These are phyloP conservation scores for Chytriomyces hyalinus DNA, from an alignment of 192 early-diverging fungal species.

Conservation along the genomic window DNA sequence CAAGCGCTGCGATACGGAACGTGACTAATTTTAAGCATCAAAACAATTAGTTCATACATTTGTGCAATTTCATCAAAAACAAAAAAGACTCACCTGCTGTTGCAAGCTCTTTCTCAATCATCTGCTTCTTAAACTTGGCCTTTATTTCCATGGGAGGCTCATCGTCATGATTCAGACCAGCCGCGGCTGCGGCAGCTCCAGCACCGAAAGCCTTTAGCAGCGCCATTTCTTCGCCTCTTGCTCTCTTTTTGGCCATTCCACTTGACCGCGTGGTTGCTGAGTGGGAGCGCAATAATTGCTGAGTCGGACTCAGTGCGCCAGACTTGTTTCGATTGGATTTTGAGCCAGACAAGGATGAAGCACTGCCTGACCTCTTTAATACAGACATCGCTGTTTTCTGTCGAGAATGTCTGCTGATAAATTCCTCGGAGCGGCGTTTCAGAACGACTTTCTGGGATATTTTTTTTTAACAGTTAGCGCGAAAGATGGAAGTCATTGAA, in stretches of 20 bases:
- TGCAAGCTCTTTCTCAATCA: constrained; percentile 58
- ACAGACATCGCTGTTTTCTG: constrained; percentile 34
- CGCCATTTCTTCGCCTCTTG: constrained; percentile 2
- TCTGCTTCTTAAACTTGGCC: constrained; percentile 54
- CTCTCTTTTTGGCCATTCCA: too few species aligned
- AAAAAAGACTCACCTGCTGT: constrained; percentile 22
- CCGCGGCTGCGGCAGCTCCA: neutral
- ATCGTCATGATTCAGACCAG: neutral
- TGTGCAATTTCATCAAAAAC: neutral
- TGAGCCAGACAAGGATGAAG: too few species aligned
- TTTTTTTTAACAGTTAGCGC: neutral
- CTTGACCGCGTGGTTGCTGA: too few species aligned
- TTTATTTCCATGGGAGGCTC: constrained; percentile 31
- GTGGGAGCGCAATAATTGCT: too few species aligned
- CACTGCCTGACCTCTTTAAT: constrained; percentile 3
- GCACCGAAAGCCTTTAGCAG: too few species aligned
- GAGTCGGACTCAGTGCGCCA: neutral
- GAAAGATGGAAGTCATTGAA: neutral
- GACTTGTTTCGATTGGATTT: too few species aligned
- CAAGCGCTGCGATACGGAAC: constrained; percentile 42
- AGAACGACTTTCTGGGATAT: constrained; percentile 54
- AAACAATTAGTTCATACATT: neutral
- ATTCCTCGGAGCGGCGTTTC: constrained; percentile 63
- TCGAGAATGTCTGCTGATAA: constrained; percentile 43
- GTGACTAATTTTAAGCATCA: constrained; percentile 12